Conservation (phyloP, 1,284 basidiomycete species). For the Vanrija sp. region DNA sequence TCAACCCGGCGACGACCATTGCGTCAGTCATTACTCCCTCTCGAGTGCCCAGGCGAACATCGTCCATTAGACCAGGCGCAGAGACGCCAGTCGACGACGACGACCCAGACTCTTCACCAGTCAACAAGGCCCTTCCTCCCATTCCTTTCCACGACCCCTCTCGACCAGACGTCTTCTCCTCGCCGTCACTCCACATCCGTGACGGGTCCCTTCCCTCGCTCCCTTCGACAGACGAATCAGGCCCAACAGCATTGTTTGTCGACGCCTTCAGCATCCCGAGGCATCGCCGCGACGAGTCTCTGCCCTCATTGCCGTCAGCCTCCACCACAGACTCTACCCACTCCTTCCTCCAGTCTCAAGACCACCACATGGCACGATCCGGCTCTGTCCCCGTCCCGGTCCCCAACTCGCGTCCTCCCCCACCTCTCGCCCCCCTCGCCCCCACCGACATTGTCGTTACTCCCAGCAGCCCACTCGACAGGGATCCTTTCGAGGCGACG, state of each 20-base stretch:
- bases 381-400: constrained; percentile 11
- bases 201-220: too few species aligned
- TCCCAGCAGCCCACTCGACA: constrained; percentile 31
- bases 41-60: constrained; percentile 11
- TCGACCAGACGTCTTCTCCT: neutral
- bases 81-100: too few species aligned
- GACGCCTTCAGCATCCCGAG: too few species aligned
- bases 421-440: constrained; percentile 10
- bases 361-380: too few species aligned
- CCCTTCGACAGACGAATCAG: too few species aligned
- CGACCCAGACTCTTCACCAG: constrained; percentile 6
- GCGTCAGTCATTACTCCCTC: constrained; percentile 10
- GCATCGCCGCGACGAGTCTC: neutral
- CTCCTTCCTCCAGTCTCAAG: constrained; percentile 24
- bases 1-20: neutral
- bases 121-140: constrained; percentile 13
- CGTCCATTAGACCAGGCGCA: constrained; percentile 6
- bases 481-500: constrained; percentile 8
- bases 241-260: too few species aligned
- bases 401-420: neutral
- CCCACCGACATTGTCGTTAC: constrained; percentile 37
- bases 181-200: too few species aligned
- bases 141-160: neutral
- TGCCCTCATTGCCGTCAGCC: neutral
- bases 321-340: constrained; percentile 17